A percentile compares a stretch with the other conserved stretches of the same genome.
Evolutionary conservation across 306 rosid genomes (phyloP).

Genomic region (Trichosanthes cucumerina): DNA sequence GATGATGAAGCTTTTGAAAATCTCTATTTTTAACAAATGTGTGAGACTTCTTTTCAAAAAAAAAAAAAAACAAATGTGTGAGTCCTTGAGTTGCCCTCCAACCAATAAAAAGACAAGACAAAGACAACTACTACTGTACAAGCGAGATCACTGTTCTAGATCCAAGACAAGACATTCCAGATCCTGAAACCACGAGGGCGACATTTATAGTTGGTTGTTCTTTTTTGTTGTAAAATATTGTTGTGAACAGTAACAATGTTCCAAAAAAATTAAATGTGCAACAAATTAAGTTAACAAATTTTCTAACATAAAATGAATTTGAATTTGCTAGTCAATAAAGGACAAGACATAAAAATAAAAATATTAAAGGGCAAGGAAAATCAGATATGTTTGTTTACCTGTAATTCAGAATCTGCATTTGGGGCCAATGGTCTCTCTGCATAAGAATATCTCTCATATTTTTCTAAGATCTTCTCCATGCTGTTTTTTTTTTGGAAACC

Average conservation of each 20-base stretch:
- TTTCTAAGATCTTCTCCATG: constrained; percentile 45
- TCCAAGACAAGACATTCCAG: not conserved
- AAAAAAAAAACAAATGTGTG: not conserved
- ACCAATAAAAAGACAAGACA: not conserved
- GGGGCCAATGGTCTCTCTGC: constrained; percentile 19
- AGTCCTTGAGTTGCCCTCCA: not conserved
- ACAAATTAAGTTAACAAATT: not conserved
- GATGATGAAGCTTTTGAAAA: not conserved
- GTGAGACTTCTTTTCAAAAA: too few relatives aligned
- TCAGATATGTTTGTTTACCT: constrained; percentile 25
- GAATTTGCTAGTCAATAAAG: not conserved
- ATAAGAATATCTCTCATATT: constrained; percentile 40
- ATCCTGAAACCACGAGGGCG: not conserved
- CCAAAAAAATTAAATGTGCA: not conserved
- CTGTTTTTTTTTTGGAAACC: constrained; percentile 18
- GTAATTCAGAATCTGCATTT: constrained; percentile 19
- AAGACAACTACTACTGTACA: not conserved
- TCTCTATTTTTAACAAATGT: not conserved
- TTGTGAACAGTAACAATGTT: not conserved
- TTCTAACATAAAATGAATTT: not conserved
- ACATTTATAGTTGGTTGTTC: not conserved
- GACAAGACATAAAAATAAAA: not conserved
- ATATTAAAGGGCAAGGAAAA: not conserved
- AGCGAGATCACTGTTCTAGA: not conserved
- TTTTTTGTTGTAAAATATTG: not conserved